A percentile compares a stretch with the other conserved stretches of the same genome.
Conservation (phyloP, 2,329 filamentous ascomycete genomes). For the Pyrenophora tritici-repentis region DNA sequence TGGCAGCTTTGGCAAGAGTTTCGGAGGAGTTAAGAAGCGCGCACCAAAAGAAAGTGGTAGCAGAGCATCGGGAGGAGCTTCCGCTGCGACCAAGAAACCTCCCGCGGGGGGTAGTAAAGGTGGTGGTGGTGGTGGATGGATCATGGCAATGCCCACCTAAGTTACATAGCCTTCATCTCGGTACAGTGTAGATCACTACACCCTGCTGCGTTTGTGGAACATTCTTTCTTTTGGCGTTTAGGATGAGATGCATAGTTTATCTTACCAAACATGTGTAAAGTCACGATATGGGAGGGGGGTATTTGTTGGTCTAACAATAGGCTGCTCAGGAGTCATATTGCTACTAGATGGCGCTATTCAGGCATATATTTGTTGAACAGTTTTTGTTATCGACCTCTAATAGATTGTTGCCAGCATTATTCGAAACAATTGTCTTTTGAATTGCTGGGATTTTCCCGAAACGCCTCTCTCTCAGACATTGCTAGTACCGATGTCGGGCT, state of each 20-base stretch:
- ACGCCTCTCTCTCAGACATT: no score
- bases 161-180: background rate
- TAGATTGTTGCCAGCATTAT: no score
- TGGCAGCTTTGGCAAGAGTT: conserved; percentile 21
- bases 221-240: background rate
- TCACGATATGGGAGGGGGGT: background rate
- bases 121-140: conserved; percentile 24
- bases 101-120: conserved; percentile 15
- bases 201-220: background rate
- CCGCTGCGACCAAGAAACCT: conserved; percentile 12
- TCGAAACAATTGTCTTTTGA: no score
- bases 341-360: no score
- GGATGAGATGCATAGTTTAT: background rate
- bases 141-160: conserved; percentile 41
- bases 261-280: background rate
- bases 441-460: no score
- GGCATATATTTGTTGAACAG: no score
- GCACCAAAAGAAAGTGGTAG: conserved; percentile 18
- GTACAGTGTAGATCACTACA: background rate
- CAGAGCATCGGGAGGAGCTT: conserved; percentile 16
- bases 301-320: no score
- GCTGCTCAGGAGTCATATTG: no score
- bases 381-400: no score
- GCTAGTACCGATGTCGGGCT: no score
- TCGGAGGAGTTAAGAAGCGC: conserved; percentile 27